Percentiles rank a stretch among this genome's conserved stretches.
These are phyloP conservation scores for Ceratocystis ficicola DNA, from an alignment of 2,329 filamentous ascomycete genomes.

Conservation along the genomic window DNA sequence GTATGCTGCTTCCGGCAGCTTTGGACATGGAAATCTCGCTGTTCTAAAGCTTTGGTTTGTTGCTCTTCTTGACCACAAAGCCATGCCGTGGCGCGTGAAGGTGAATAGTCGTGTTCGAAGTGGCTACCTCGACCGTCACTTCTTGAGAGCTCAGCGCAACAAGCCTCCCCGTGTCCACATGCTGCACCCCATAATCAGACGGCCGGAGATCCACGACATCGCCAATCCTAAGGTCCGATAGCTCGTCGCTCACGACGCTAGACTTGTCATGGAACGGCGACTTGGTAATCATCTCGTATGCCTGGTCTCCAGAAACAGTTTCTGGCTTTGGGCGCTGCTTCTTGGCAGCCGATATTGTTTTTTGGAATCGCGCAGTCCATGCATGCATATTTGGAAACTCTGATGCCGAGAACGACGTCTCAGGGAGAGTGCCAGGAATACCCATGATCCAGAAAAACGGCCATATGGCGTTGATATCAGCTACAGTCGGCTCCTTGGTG, in stretches of 20 bases:
- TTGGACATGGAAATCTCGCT: neutral
- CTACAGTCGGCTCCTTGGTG: conserved; percentile 41
- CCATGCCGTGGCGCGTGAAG: conserved; percentile 51
- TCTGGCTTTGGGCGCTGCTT: conserved; percentile 29
- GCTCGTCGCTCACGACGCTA: conserved; percentile 32
- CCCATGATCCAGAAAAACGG: conserved; percentile 52
- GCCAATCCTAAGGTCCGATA: conserved; percentile 36
- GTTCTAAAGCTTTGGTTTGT: neutral
- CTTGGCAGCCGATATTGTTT: conserved; percentile 33
- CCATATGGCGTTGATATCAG: conserved; percentile 60
- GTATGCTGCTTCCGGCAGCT: too few species aligned
- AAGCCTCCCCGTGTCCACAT: conserved; percentile 46
- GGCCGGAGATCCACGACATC: conserved; percentile 48
- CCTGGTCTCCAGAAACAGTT: conserved; percentile 41
- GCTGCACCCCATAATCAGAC: conserved; percentile 47
- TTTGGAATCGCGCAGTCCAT: conserved; percentile 52
- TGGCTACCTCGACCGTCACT: conserved; percentile 44
- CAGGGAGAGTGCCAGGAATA: conserved; percentile 44
- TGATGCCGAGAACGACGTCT: conserved; percentile 38
- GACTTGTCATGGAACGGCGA: conserved; percentile 37
- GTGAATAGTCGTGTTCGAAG: conserved; percentile 34
- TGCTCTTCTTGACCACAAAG: conserved; percentile 35
- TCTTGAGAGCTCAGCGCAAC: conserved; percentile 41
- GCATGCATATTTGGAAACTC: conserved; percentile 49
- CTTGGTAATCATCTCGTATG: conserved; percentile 36